phyloP scores from a whole-genome alignment of 805 yeast genomes.

The Debaryomyces prosopidis region DNA sequence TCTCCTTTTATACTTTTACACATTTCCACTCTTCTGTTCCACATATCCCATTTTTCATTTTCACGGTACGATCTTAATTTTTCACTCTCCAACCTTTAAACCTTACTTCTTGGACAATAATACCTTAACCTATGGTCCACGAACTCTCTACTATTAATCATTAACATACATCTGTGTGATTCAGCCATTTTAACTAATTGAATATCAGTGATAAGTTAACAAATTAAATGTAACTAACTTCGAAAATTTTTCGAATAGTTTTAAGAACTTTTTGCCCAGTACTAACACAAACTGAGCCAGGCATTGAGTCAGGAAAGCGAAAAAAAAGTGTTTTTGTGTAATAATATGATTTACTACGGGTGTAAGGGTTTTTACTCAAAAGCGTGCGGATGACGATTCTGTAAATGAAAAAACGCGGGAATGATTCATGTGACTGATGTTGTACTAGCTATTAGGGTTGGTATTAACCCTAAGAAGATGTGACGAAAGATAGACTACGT shows the following conservation, averaged over 20 bases:
- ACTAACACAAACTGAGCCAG: conserved; percentile 1
- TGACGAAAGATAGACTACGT: no score
- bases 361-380: conserved; percentile 5
- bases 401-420: no score
- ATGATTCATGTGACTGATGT: no score
- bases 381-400: not conserved
- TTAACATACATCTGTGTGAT: conserved; percentile 93
- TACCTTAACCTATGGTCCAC: no score
- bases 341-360: conserved; percentile 8
- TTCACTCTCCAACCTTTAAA: not conserved
- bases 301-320: not conserved
- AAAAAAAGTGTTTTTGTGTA: conserved; percentile 5
- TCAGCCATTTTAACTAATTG: conserved; percentile 72
- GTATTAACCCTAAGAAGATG: no score
- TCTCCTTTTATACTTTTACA: no score
- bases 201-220: conserved; percentile 8
- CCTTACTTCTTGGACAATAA: not conserved
- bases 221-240: conserved; percentile 5
- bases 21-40: not conserved
- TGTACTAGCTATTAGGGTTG: no score
- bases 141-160: not conserved
- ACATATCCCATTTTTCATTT: not conserved
- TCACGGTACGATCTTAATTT: not conserved
- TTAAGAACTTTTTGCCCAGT: conserved; percentile 6
- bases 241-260: conserved; percentile 8